These are phyloP conservation scores for Fraxinus velutina DNA, from an alignment of 305 asterid genomes.

Conservation along the genomic window DNA sequence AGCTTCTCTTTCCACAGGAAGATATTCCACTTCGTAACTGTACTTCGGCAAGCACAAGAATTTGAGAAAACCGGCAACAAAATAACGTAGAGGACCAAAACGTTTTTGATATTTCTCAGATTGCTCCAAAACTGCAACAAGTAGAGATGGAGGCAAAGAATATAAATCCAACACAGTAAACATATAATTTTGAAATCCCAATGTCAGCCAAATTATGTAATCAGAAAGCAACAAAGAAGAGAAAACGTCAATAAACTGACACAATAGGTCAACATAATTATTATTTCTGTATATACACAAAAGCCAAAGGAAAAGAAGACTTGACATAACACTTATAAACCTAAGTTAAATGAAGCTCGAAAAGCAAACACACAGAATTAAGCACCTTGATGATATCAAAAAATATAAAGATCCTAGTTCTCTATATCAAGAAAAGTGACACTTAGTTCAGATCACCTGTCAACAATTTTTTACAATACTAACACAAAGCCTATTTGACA, in stretches of 20 bases:
- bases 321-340: neutral
- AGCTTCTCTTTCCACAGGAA: conserved; percentile 58
- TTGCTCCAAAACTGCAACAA: conserved; percentile 77
- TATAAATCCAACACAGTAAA: neutral
- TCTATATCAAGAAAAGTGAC: neutral
- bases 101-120: conserved; percentile 94
- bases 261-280: neutral
- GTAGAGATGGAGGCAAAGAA: conserved; percentile 19
- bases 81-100: conserved; percentile 91
- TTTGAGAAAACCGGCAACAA: conserved; percentile 94
- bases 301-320: neutral
- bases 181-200: neutral
- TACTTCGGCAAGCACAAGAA: conserved; percentile 91
- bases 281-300: neutral
- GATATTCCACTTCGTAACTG: conserved; percentile 86
- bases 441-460: neutral
- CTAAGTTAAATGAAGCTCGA: neutral
- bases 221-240: neutral
- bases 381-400: neutral
- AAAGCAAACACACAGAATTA: neutral
- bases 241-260: neutral
- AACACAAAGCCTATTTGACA: neutral
- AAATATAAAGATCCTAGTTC: neutral
- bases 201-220: neutral
- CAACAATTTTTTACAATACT: neutral